phyloP scores from a whole-genome alignment of 345 rosid species.

The Bruguiera parviflora region DNA sequence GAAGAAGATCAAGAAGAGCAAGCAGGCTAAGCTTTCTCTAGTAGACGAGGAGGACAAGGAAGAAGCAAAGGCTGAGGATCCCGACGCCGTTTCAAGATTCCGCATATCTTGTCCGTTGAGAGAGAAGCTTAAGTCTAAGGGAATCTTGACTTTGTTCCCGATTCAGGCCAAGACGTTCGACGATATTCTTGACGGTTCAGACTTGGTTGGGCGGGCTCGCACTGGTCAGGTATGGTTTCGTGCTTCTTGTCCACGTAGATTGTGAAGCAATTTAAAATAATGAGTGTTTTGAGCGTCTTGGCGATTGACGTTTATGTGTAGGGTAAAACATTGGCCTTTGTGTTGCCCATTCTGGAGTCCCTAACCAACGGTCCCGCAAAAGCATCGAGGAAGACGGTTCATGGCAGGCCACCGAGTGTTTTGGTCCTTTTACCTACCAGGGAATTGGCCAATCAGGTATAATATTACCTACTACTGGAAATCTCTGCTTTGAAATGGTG shows the following conservation, averaged over 20 bases:
- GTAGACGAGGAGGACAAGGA: constrained; percentile 37
- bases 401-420: constrained; percentile 84
- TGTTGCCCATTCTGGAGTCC: constrained; percentile 90
- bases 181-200: constrained; percentile 67
- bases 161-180: constrained; percentile 86
- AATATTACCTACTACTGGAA: not conserved
- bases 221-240: constrained; percentile 72
- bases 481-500: not conserved
- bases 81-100: constrained; percentile 62
- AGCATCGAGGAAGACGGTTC: constrained; percentile 57
- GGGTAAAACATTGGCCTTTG: constrained; percentile 98
- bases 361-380: constrained; percentile 66
- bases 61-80: constrained; percentile 49
- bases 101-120: constrained; percentile 66
- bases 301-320: constrained; percentile 18
- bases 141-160: constrained; percentile 78
- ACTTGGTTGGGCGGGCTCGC: constrained; percentile 92
- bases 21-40: constrained; percentile 35
- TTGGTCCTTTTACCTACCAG: constrained; percentile 91
- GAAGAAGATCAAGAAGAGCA: constrained; percentile 42
- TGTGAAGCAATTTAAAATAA: not conserved
- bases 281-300: not conserved
- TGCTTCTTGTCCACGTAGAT: not conserved
- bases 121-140: constrained; percentile 60
- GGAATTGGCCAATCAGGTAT: constrained; percentile 91